phyloP scores from a whole-genome alignment of 306 rosid genomes.

The Cucurbita pepo region DNA sequence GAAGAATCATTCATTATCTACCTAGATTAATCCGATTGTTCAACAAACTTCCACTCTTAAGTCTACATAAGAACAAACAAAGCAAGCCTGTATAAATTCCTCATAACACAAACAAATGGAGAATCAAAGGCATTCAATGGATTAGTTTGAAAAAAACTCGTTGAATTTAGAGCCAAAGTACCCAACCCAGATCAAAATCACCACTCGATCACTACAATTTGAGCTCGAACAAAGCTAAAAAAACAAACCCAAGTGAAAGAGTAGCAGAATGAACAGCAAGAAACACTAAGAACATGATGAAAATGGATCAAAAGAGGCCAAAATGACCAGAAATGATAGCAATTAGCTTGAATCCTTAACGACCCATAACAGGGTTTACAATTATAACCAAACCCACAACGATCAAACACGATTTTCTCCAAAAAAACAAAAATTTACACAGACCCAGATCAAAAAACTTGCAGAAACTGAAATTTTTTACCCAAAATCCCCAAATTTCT shows the following conservation, averaged over 20 bases:
- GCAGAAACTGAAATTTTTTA: neutral
- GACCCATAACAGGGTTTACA: constrained; percentile 36
- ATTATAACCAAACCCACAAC: constrained; percentile 10
- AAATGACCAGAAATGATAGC: constrained; percentile 22
- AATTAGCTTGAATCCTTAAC: constrained; percentile 21
- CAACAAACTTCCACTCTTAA: constrained; percentile 79
- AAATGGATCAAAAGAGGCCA: neutral
- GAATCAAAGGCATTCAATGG: neutral
- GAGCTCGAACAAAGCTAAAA: neutral
- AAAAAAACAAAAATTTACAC: constrained; percentile 3
- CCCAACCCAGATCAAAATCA: neutral
- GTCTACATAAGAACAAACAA: constrained; percentile 56
- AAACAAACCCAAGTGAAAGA: neutral
- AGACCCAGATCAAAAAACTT: constrained; percentile 29
- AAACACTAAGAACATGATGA: neutral
- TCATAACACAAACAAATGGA: constrained; percentile 24
- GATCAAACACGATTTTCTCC: neutral
- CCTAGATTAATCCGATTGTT: constrained; percentile 21
- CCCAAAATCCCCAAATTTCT: constrained; percentile 10
- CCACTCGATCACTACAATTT: neutral
- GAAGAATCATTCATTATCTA: constrained; percentile 5
- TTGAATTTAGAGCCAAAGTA: neutral
- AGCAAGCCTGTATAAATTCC: constrained; percentile 35
- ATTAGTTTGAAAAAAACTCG: neutral
- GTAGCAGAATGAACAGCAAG: neutral